Percentiles rank a stretch among this genome's conserved stretches.
Conservation (phyloP, 1,139 yeast species). For the Sugiyamaella paludigena region DNA sequence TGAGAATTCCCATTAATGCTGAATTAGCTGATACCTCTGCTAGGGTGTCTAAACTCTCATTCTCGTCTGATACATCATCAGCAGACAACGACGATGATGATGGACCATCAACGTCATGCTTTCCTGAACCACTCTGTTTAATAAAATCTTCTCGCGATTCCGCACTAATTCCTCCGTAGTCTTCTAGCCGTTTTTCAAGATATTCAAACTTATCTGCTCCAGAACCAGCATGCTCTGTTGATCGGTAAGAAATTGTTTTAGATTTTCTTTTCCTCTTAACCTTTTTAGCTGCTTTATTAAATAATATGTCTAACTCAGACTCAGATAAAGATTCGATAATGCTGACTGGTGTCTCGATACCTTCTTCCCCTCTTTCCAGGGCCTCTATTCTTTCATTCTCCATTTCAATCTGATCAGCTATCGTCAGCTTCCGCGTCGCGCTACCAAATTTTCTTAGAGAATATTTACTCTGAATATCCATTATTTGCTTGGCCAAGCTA, state of each 20-base stretch:
- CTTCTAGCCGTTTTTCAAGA: slow-evolving; percentile 13
- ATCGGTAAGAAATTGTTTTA: slow-evolving; percentile 18
- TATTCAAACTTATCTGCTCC: slow-evolving; percentile 32
- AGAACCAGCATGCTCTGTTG: slow-evolving; percentile 39
- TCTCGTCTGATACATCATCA: slow-evolving; percentile 17
- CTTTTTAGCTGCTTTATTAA: slow-evolving; percentile 19
- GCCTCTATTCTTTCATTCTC: slow-evolving; percentile 60
- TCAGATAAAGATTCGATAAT: slow-evolving; percentile 45
- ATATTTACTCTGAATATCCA: slow-evolving; percentile 43
- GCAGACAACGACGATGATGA: too few species aligned
- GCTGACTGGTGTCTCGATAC: slow-evolving; percentile 66
- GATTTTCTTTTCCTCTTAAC: slow-evolving; percentile 10
- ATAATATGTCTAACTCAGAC: slow-evolving; percentile 29
- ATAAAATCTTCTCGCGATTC: too few species aligned
- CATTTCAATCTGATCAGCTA: slow-evolving; percentile 69
- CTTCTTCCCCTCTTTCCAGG: slow-evolving; percentile 53
- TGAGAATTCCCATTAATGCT: slow-evolving; percentile 38
- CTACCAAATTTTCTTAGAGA: slow-evolving; percentile 33
- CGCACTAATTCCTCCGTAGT: neutral
- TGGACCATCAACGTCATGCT: too few species aligned
- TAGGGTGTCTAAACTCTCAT: slow-evolving; percentile 14
- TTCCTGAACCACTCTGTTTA: too few species aligned
- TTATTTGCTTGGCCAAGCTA: slow-evolving; percentile 53
- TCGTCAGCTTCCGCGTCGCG: slow-evolving; percentile 49
- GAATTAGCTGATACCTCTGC: slow-evolving; percentile 7